Base-by-base conservation (phyloP, 768 basidiomycete genomes). In the Rhizopogon rudus region DNA sequence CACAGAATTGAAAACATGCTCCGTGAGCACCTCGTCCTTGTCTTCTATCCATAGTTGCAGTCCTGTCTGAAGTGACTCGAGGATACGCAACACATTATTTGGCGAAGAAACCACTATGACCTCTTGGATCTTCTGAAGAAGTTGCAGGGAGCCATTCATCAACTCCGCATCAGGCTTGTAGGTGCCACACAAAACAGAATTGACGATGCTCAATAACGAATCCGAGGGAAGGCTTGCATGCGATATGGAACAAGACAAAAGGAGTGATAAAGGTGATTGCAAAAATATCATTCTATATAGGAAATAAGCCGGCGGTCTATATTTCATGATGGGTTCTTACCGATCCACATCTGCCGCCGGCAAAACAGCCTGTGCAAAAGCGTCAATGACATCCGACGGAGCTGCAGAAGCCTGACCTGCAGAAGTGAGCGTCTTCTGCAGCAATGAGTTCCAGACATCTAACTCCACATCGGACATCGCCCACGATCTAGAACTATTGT, bases 11-110 rank as follows among this genome's bases (percentile, higher is more conserved):
- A 81, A 79, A 31, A 82, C 77, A 6, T 71, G 61, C 4, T 74
- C 72, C 3, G 69, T 60, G 48, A 86, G 68, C 14, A 72, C 55
- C 22, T 71, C 67, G 0, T 59, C 43, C 39, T 72, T 72, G 55
- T 86, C 84, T 42, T 71, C 72, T 20, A 86, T 76, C 86, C 85
- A 87, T 31, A 67, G 59, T 52, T 69, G 71, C 5, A 84, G 59
- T 20, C 79, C 65, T 35, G 70, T 63, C 22, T 73, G 71, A 28
- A 81, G 65, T 10, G 56, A 56, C 14, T 60, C 60, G 8, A 84
- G 57, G n/a, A 77, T 61, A 10, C 60, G 60, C 6, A 77, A 60
- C 9, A 76, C 67, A 20, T 68, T 58, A 0, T 52, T 48, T 3
- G 67, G 61, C 1, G 70, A 58, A 16, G 64, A 59, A 6, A 65